These are phyloP conservation scores for Serendipita indica DNA, from an alignment of 768 basidiomycete species.

Conservation along the genomic window DNA sequence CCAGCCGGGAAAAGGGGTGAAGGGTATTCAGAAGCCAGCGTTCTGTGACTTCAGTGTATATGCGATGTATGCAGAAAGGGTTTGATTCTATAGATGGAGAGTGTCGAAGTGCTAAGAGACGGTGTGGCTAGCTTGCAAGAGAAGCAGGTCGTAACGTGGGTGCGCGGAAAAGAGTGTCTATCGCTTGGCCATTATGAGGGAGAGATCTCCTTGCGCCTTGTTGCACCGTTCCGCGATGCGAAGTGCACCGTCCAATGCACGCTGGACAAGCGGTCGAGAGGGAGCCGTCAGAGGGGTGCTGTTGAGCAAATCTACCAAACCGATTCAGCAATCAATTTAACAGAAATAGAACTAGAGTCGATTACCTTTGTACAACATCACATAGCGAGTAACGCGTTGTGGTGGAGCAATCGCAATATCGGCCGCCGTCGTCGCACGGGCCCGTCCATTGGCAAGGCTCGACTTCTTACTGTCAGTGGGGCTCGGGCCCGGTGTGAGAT, in stretches of 20 bases:
- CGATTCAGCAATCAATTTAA: constrained; percentile 5
- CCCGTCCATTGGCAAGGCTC: background rate
- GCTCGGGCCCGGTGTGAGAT: background rate
- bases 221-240: constrained; percentile 50
- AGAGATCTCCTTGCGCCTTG: constrained; percentile 31
- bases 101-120: too few relatives aligned
- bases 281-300: constrained; percentile 36
- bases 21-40: too few relatives aligned
- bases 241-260: constrained; percentile 39
- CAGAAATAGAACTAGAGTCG: constrained; percentile 16
- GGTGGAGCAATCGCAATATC: constrained; percentile 51
- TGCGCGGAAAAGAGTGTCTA: background rate
- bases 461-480: background rate
- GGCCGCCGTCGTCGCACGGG: constrained; percentile 26
- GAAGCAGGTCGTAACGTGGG: background rate
- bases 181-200: background rate
- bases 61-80: too few relatives aligned
- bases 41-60: too few relatives aligned
- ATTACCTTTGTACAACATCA: constrained; percentile 45
- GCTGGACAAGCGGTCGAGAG: constrained; percentile 38
- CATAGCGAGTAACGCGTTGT: constrained; percentile 50
- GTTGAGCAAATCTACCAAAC: constrained; percentile 33
- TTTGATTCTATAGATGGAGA: too few relatives aligned
- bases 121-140: too few relatives aligned
- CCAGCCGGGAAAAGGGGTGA: too few relatives aligned